A percentile compares a stretch with the other conserved stretches of the same genome.
Conservation (phyloP, 73 alveolate genomes). For the Blepharisma japonicum region DNA sequence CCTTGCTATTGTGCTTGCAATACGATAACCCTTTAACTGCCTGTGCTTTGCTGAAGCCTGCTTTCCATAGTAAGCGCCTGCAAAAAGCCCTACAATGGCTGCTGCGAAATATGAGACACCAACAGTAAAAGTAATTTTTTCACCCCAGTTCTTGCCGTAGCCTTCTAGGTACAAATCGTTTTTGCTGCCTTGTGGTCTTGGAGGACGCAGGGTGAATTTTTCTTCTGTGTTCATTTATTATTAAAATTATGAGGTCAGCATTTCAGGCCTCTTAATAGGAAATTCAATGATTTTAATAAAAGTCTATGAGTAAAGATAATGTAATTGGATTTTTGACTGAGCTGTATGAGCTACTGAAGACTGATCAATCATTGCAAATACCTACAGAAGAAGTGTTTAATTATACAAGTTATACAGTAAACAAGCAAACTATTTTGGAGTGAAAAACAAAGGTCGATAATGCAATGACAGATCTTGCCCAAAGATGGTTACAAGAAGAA, state of each 20-base stretch:
- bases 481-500: constrained; percentile 24
- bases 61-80: not conserved
- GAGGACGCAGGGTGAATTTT: constrained; percentile 1
- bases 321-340: constrained; percentile 14
- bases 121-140: constrained; percentile 32
- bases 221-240: constrained; percentile 10
- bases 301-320: too few species aligned
- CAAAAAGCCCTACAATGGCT: constrained; percentile 22
- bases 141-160: constrained; percentile 43
- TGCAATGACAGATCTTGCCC: not conserved
- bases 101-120: constrained; percentile 32
- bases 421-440: not conserved
- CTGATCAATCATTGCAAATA: not conserved
- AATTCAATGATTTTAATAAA: too few species aligned
- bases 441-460: constrained; percentile 5
- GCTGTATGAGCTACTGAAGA: constrained; percentile 8
- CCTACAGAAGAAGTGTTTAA: constrained; percentile 7
- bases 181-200: not conserved
- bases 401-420: not conserved
- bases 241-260: too few species aligned
- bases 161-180: constrained; percentile 39
- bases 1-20: not conserved
- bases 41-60: not conserved
- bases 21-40: not conserved
- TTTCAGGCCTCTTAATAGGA: too few species aligned